These are phyloP conservation scores for Backusella macrospora DNA, from an alignment of 192 early-diverging fungal genomes.

Conservation along the genomic window DNA sequence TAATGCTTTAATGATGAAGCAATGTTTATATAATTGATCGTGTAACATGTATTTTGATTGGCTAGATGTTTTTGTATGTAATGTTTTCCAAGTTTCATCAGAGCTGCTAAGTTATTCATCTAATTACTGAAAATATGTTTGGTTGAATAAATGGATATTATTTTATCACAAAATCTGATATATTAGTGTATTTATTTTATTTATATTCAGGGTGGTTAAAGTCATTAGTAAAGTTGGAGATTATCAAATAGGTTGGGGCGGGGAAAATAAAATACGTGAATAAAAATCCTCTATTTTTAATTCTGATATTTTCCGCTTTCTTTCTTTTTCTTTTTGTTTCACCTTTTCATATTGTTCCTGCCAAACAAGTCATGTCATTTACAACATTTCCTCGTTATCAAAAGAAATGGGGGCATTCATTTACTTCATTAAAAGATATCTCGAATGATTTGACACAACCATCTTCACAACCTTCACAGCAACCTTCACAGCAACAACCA, in stretches of 20 bases:
- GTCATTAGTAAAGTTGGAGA: neutral
- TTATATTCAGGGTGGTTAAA: neutral
- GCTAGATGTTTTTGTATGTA: too few species aligned
- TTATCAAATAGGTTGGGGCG: neutral
- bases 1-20: too few species aligned
- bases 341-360: neutral
- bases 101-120: too few species aligned
- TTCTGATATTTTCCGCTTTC: slow-evolving; percentile 13
- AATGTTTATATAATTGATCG: too few species aligned
- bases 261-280: slow-evolving; percentile 11
- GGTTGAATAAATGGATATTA: neutral
- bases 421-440: slow-evolving; percentile 1
- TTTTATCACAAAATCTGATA: neutral
- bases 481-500: neutral
- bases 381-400: slow-evolving; percentile 17
- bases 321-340: slow-evolving; percentile 1
- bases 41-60: too few species aligned
- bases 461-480: neutral
- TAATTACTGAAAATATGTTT: too few species aligned
- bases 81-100: too few species aligned
- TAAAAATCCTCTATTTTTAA: neutral
- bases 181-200: neutral
- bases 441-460: neutral
- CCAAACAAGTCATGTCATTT: neutral
- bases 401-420: slow-evolving; percentile 5